phyloP scores from a whole-genome alignment of 805 yeast genomes.

The Brettanomyces anomalus region DNA sequence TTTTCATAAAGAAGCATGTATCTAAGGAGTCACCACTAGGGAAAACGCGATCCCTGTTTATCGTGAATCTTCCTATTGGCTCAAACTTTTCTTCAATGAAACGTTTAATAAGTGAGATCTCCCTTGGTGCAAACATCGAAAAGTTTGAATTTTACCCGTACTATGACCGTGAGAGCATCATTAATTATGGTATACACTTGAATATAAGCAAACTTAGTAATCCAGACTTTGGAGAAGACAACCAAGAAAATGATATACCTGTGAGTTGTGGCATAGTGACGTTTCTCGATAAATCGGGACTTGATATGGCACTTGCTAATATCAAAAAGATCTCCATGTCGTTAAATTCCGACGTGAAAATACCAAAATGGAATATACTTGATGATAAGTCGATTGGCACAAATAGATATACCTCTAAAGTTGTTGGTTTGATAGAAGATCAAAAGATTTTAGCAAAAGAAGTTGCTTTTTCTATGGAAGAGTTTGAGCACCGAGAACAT shows the following conservation, averaged over 20 bases:
- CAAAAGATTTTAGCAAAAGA: conserved; percentile 41
- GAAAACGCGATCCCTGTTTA: conserved; percentile 53
- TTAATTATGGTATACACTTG: conserved; percentile 33
- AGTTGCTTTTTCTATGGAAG: conserved; percentile 53
- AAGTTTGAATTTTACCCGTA: conserved; percentile 24
- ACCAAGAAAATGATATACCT: conserved; percentile 42
- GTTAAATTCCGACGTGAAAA: conserved; percentile 11
- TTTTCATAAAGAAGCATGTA: conserved; percentile 59
- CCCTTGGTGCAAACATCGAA: conserved; percentile 60
- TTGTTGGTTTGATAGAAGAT: conserved; percentile 21
- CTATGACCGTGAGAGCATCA: conserved; percentile 15
- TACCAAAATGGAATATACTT: conserved; percentile 31
- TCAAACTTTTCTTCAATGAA: conserved; percentile 45
- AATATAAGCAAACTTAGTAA: conserved; percentile 53
- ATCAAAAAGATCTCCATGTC: conserved; percentile 40
- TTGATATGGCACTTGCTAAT: conserved; percentile 54
- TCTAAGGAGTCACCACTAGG: conserved; percentile 32
- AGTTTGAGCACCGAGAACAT: conserved; percentile 64
- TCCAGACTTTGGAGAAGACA: conserved; percentile 30
- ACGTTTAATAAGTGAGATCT: conserved; percentile 46
- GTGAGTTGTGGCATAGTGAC: conserved; percentile 66
- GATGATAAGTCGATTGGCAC: conserved; percentile 24
- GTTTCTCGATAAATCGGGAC: conserved; percentile 63
- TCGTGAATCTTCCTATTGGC: conserved; percentile 66
- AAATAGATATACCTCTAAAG: conserved; percentile 32